Percentiles rank a stretch among this genome's conserved stretches.
These are phyloP conservation scores for Colletotrichum sp. DNA, from an alignment of 2,329 filamentous ascomycete genomes.

Conservation along the genomic window DNA sequence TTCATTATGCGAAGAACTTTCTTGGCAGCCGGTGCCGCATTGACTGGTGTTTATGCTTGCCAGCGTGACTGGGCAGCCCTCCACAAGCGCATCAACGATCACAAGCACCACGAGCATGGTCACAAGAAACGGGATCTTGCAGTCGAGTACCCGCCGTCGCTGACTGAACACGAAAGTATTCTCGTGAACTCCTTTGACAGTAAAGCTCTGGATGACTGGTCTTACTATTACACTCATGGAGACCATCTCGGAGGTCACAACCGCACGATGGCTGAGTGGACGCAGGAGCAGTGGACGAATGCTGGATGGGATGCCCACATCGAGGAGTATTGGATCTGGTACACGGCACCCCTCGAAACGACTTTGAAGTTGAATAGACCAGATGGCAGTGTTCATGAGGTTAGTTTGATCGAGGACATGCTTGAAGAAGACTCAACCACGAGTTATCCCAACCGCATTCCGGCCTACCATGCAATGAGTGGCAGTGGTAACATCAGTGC, in stretches of 20 bases:
- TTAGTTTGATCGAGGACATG: constrained; percentile 11
- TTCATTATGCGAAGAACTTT: not conserved
- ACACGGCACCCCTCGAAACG: constrained; percentile 5
- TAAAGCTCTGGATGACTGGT: constrained; percentile 6
- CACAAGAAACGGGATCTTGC: not conserved
- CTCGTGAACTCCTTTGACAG: constrained; percentile 11
- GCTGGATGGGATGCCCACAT: not conserved
- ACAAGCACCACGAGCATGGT: not conserved
- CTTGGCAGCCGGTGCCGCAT: not conserved
- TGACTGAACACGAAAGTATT: not conserved
- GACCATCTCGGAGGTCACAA: constrained; percentile 15
- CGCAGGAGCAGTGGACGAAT: not conserved
- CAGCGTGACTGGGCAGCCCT: constrained; percentile 1
- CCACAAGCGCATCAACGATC: not conserved
- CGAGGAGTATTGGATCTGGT: constrained; percentile 14
- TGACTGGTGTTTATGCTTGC: not conserved
- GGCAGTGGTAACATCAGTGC: constrained; percentile 2
- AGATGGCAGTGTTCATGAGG: not conserved
- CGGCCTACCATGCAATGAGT: constrained; percentile 11
- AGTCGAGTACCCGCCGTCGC: not conserved
- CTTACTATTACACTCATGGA: constrained; percentile 9
- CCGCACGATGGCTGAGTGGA: constrained; percentile 6
- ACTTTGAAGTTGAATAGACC: not conserved
- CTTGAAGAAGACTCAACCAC: constrained; percentile 13
- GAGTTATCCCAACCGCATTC: constrained; percentile 8